These are phyloP conservation scores for Triticum aestivum DNA, from an alignment of 176 grass and related monocot genomes.

Conservation along the genomic window DNA sequence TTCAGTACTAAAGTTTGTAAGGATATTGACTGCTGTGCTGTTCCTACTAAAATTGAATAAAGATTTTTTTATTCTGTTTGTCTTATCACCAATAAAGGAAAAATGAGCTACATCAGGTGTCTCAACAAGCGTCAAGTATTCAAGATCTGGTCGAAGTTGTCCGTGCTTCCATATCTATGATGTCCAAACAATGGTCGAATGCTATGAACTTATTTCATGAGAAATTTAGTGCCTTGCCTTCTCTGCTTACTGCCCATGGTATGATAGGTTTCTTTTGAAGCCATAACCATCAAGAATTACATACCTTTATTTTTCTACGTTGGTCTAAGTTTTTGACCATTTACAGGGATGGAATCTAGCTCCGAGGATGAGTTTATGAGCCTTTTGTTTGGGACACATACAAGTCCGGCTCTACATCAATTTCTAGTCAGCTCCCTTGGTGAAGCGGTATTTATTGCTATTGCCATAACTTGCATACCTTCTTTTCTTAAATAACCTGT, in stretches of 20 bases:
- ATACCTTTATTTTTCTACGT: background rate
- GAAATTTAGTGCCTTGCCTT: conserved; percentile 69
- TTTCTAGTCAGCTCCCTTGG: conserved; percentile 91
- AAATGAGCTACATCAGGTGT: conserved; percentile 97
- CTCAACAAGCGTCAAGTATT: conserved; percentile 97
- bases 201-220: conserved; percentile 82
- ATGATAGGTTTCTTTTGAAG: conserved; percentile 37
- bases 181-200: conserved; percentile 91
- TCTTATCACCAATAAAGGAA: conserved; percentile 53
- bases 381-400: conserved; percentile 76
- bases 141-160: conserved; percentile 91
- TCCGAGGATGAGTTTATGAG: conserved; percentile 88
- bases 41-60: conserved; percentile 6
- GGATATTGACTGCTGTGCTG: background rate
- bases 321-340: conserved; percentile 16
- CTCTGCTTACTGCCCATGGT: conserved; percentile 81
- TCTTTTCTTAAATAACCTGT: conserved; percentile 13
- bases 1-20: conserved; percentile 23
- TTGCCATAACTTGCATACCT: conserved; percentile 3
- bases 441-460: conserved; percentile 63
- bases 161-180: conserved; percentile 74
- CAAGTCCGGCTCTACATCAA: conserved; percentile 88
- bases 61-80: background rate
- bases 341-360: conserved; percentile 70
- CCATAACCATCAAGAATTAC: conserved; percentile 1